A percentile compares a stretch with the other conserved stretches of the same genome.
These are phyloP conservation scores for Haematococcus sp. DNA, from an alignment of 139 green algal genomes.

Conservation along the genomic window DNA sequence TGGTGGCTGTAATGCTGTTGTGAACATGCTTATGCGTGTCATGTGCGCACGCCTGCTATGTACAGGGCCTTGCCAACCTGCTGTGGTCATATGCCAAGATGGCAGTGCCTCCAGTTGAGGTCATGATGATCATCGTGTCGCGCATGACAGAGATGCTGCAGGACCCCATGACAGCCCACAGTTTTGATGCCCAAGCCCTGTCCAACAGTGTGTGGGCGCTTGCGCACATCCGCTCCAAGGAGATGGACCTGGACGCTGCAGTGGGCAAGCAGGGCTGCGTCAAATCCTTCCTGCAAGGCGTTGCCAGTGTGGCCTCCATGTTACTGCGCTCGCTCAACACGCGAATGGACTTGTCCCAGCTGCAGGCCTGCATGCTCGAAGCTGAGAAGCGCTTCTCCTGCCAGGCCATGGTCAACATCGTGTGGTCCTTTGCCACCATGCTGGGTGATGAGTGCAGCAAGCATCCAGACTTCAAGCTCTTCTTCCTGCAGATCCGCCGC, in stretches of 20 bases:
- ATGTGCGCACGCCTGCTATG: background rate
- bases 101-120: slow-evolving; percentile 29
- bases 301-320: slow-evolving; percentile 25
- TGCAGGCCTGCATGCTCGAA: slow-evolving; percentile 30
- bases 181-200: slow-evolving; percentile 53
- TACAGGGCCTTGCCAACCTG: slow-evolving; percentile 57
- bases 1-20: no score
- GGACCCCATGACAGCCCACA: slow-evolving; percentile 10
- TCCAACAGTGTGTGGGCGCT: slow-evolving; percentile 62
- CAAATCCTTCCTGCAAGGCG: slow-evolving; percentile 37
- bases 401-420: slow-evolving; percentile 65
- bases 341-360: slow-evolving; percentile 16
- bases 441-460: slow-evolving; percentile 36
- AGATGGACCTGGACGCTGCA: slow-evolving; percentile 40
- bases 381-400: slow-evolving; percentile 50
- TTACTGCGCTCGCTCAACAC: slow-evolving; percentile 27
- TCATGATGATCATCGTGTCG: slow-evolving; percentile 37
- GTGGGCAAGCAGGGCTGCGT: slow-evolving; percentile 17
- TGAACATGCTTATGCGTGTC: no score
- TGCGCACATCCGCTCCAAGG: slow-evolving; percentile 42
- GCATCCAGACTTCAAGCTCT: slow-evolving; percentile 28
- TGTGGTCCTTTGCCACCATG: slow-evolving; percentile 51
- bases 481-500: slow-evolving; percentile 40
- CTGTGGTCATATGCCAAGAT: slow-evolving; percentile 60
- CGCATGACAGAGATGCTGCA: slow-evolving; percentile 51